phyloP scores from a whole-genome alignment of 148 eudicot genomes.

The Diospyros kaki region DNA sequence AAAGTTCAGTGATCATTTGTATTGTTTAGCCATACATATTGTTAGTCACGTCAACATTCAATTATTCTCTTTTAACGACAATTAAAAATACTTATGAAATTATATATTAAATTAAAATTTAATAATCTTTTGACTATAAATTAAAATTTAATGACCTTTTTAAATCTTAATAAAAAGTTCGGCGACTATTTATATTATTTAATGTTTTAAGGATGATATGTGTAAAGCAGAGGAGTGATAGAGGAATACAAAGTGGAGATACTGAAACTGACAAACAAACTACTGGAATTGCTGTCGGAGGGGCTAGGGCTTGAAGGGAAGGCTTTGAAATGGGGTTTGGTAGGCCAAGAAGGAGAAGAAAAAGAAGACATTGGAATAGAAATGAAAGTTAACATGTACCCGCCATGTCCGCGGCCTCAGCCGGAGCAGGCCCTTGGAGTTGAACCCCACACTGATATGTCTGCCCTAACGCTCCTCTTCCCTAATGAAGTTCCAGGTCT shows the following conservation, averaged over 20 bases:
- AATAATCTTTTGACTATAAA: too few relatives aligned
- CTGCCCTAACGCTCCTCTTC: conserved; percentile 39
- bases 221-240: conserved; percentile 27
- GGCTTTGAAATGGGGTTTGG: conserved; percentile 20
- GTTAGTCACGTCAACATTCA: too few relatives aligned
- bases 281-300: conserved; percentile 30
- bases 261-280: conserved; percentile 20
- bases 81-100: too few relatives aligned
- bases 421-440: conserved; percentile 47
- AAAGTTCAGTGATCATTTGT: too few relatives aligned
- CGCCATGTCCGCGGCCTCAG: conserved; percentile 43
- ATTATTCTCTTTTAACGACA: too few relatives aligned
- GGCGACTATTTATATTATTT: too few relatives aligned
- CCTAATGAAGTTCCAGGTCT: conserved; percentile 47
- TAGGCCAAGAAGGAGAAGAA: conserved; percentile 24
- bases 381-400: conserved; percentile 58
- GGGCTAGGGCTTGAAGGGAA: conserved; percentile 34
- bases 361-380: conserved; percentile 16
- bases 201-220: too few relatives aligned
- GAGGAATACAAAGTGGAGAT: conserved; percentile 35
- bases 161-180: too few relatives aligned
- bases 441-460: conserved; percentile 50
- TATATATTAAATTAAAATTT: too few relatives aligned
- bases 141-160: too few relatives aligned
- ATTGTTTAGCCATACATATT: too few relatives aligned